phyloP scores from a whole-genome alignment of 306 rosid species.

The Quercus ilex region DNA sequence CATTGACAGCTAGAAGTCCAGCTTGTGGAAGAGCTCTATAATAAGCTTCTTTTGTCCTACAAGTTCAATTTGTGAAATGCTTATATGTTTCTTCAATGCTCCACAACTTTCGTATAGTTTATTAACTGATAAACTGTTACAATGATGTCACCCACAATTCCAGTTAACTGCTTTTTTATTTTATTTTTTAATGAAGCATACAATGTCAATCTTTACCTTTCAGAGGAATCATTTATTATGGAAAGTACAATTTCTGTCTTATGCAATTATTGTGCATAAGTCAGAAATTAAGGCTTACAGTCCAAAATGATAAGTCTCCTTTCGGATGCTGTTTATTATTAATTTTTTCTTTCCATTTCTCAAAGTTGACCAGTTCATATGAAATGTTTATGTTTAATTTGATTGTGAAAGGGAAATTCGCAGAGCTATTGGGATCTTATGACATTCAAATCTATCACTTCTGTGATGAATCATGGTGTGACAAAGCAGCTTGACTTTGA shows the following conservation, averaged over 20 bases:
- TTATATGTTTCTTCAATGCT: neutral
- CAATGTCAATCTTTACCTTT: neutral
- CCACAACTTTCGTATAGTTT: neutral
- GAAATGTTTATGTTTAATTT: slow-evolving; percentile 18
- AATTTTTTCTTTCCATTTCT: slow-evolving; percentile 13
- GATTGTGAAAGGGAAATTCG: slow-evolving; percentile 42
- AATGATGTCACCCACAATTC: neutral
- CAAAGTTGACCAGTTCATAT: slow-evolving; percentile 19
- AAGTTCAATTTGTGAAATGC: neutral
- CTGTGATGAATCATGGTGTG: slow-evolving; percentile 69
- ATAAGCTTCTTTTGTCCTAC: neutral
- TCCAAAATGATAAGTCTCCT: neutral
- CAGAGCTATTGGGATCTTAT: slow-evolving; percentile 55
- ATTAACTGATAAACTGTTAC: neutral
- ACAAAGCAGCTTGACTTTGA: slow-evolving; percentile 73
- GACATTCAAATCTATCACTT: slow-evolving; percentile 73
- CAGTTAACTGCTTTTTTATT: neutral
- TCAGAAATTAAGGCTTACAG: neutral
- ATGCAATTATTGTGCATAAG: neutral
- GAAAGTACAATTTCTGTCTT: neutral
- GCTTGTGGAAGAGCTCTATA: neutral
- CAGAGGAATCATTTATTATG: neutral
- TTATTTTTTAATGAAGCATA: neutral
- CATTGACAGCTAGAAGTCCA: neutral
- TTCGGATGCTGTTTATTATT: slow-evolving; percentile 5